phyloP scores from a whole-genome alignment of 352 stramenopile species.

The Phytophthora agathidicida region DNA sequence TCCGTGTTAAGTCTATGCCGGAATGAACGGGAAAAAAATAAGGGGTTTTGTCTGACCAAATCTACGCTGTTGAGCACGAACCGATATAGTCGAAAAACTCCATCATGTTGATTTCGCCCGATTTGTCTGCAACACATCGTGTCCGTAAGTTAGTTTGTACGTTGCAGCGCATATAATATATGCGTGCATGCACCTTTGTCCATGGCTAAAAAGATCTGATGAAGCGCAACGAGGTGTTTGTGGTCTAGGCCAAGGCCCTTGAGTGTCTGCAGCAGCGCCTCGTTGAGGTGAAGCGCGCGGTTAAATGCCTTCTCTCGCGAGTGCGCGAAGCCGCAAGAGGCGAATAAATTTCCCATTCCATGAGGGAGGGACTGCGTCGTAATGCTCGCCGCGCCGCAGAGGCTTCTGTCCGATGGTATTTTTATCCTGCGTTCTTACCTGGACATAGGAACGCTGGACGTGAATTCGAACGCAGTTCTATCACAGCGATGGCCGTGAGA shows the following conservation, averaged over 20 bases:
- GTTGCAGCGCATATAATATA: background rate
- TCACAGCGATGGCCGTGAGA: too few species aligned
- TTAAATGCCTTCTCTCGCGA: conserved; percentile 41
- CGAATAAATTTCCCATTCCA: conserved; percentile 35
- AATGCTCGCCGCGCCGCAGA: too few species aligned
- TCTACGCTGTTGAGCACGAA: conserved; percentile 27
- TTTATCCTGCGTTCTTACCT: conserved; percentile 8
- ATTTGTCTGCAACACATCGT: conserved; percentile 44
- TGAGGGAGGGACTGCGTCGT: conserved; percentile 13
- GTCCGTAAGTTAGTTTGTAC: background rate
- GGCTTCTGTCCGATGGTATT: background rate
- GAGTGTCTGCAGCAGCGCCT: conserved; percentile 43
- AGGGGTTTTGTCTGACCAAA: background rate
- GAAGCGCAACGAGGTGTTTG: conserved; percentile 51
- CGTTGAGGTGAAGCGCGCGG: conserved; percentile 36
- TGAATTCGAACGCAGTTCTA: too few species aligned
- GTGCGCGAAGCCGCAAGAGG: conserved; percentile 1
- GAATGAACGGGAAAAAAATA: background rate
- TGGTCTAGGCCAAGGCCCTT: conserved; percentile 50
- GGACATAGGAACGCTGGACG: background rate
- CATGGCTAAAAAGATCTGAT: conserved; percentile 64
- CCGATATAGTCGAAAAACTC: conserved; percentile 80
- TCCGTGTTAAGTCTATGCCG: conserved; percentile 53
- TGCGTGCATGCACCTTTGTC: conserved; percentile 41
- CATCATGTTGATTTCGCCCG: conserved; percentile 64